Evolutionary conservation across 305 asterid species (phyloP).

Genomic region (Fraxinus albicans): DNA sequence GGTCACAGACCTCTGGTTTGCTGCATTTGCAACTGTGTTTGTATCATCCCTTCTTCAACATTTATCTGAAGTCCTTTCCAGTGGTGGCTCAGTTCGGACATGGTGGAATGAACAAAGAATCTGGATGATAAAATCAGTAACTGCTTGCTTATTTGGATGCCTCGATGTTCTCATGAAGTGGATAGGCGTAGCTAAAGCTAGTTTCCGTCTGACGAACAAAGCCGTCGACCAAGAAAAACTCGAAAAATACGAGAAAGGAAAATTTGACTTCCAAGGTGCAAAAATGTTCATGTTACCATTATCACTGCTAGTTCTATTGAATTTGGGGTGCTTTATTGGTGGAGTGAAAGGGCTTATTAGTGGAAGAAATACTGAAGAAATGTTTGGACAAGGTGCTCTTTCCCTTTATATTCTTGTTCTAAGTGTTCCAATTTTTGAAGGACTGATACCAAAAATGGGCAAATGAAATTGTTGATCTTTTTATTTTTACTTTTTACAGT

Average conservation of each 20-base stretch:
- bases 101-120: constrained; percentile 67
- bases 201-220: constrained; percentile 63
- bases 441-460: constrained; percentile 48
- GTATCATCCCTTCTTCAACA: constrained; percentile 48
- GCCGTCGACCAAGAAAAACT: constrained; percentile 57
- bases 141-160: constrained; percentile 64
- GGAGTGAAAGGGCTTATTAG: constrained; percentile 50
- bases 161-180: constrained; percentile 44
- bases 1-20: constrained; percentile 57
- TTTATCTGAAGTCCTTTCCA: constrained; percentile 47
- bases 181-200: constrained; percentile 49
- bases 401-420: constrained; percentile 54
- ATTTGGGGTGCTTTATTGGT: constrained; percentile 51
- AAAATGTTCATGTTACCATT: constrained; percentile 69
- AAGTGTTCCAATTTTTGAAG: constrained; percentile 68
- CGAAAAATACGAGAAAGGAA: constrained; percentile 57
- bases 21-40: constrained; percentile 42
- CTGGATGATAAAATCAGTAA: constrained; percentile 52
- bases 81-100: constrained; percentile 47
- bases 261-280: constrained; percentile 69
- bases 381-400: constrained; percentile 66
- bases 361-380: constrained; percentile 41
- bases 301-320: constrained; percentile 58
- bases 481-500: not conserved
- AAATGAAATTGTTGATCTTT: constrained; percentile 30